phyloP scores from a whole-genome alignment of 768 basidiomycete species.

The Collybiopsis confluens region DNA sequence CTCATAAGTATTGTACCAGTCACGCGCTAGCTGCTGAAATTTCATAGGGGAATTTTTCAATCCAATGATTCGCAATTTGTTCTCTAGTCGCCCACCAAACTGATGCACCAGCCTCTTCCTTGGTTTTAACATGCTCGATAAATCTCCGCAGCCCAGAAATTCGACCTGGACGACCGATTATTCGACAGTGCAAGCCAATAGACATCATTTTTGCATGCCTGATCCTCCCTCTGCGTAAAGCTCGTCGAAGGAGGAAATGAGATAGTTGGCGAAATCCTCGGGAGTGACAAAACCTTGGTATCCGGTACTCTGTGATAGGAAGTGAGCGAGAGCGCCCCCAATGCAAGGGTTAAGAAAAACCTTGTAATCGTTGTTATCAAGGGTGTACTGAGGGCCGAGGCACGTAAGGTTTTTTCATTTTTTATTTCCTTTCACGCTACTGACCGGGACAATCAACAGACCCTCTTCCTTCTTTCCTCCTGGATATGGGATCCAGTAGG shows the following conservation, averaged over 20 bases:
- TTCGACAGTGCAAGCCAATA: constrained; percentile 8
- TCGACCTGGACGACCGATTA: constrained; percentile 10
- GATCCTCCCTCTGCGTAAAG: constrained; percentile 6
- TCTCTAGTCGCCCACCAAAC: constrained; percentile 11
- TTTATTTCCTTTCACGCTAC: background rate
- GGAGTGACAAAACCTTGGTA: background rate
- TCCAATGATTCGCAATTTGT: constrained; percentile 11
- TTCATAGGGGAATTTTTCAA: constrained; percentile 5
- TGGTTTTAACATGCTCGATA: constrained; percentile 8
- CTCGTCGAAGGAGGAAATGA: constrained; percentile 10
- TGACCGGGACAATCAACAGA: constrained; percentile 9
- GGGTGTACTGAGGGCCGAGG: background rate
- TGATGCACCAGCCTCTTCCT: background rate
- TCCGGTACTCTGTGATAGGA: background rate
- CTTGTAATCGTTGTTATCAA: constrained; percentile 3
- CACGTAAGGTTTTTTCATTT: background rate
- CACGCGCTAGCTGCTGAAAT: no score
- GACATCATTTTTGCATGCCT: constrained; percentile 13
- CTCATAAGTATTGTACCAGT: no score
- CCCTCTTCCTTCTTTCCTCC: constrained; percentile 9
- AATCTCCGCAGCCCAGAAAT: constrained; percentile 9
- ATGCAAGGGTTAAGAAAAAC: background rate
- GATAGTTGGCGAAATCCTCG: constrained; percentile 5
- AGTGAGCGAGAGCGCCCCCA: background rate
- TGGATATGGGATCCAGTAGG: constrained; percentile 10